phyloP scores from a whole-genome alignment of 257 asterid genomes.

The Lycium barbarum region DNA sequence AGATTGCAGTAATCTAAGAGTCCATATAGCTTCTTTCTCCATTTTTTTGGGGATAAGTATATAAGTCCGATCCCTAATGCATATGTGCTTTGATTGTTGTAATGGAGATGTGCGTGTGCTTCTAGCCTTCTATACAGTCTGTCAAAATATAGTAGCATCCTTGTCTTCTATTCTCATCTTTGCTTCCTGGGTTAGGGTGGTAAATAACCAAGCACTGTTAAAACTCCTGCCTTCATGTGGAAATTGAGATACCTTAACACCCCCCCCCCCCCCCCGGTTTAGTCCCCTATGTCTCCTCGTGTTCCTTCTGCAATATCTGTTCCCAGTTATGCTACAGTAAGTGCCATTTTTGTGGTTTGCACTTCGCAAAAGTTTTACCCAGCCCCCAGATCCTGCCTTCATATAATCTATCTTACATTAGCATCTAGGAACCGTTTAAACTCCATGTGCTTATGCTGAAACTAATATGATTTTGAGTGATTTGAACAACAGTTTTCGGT shows the following conservation, averaged over 20 bases:
- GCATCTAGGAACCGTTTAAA: not conserved
- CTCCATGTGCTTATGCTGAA: not conserved
- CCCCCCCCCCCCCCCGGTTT: not conserved
- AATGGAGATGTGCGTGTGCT: not conserved
- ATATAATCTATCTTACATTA: not conserved
- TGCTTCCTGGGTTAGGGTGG: not conserved
- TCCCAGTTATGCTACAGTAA: not conserved
- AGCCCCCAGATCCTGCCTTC: not conserved
- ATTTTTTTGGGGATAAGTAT: not conserved
- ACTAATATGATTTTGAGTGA: not conserved
- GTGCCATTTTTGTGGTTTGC: not conserved
- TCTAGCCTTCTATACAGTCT: not conserved
- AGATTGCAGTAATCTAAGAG: not conserved
- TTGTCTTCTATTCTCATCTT: not conserved
- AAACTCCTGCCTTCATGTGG: not conserved
- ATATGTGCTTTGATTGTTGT: not conserved
- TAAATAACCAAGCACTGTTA: not conserved
- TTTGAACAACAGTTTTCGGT: not conserved
- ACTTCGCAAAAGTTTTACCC: not conserved
- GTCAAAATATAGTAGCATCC: not conserved
- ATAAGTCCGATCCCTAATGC: not conserved
- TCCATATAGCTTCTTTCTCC: not conserved
- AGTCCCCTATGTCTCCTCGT: not conserved
- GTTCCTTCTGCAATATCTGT: not conserved
- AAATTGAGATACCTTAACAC: not conserved